These are phyloP conservation scores for Quercus lobata DNA, from an alignment of 331 rosid species.

Conservation along the genomic window DNA sequence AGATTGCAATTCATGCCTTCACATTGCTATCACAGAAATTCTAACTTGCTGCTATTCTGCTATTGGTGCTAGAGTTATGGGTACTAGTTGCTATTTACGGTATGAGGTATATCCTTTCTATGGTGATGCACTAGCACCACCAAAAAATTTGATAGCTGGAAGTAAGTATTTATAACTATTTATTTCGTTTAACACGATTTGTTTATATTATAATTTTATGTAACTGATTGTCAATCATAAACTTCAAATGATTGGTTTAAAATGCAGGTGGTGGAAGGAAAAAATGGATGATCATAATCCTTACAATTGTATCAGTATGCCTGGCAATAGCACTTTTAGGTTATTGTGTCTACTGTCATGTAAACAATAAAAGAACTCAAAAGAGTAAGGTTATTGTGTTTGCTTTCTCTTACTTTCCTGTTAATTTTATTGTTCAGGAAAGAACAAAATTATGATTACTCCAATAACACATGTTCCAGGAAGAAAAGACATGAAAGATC, in stretches of 20 bases:
- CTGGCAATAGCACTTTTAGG: conserved; percentile 21
- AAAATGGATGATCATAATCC: conserved; percentile 21
- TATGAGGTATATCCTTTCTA: conserved; percentile 47
- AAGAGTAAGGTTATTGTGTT: conserved; percentile 17
- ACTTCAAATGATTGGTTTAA: background rate
- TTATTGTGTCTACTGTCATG: conserved; percentile 12
- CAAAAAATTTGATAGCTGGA: conserved; percentile 1
- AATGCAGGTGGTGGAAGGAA: conserved; percentile 34
- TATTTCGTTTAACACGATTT: background rate
- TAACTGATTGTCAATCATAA: background rate
- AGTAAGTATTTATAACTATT: conserved; percentile 22
- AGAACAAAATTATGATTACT: background rate
- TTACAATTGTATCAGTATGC: conserved; percentile 13
- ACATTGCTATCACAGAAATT: conserved; percentile 23
- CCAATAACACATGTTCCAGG: background rate
- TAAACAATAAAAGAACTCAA: conserved; percentile 13
- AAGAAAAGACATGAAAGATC: background rate
- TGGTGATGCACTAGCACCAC: conserved; percentile 7
- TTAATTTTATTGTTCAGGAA: background rate
- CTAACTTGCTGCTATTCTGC: conserved; percentile 28
- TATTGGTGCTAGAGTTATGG: conserved; percentile 54
- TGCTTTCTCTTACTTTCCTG: background rate
- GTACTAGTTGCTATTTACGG: conserved; percentile 55
- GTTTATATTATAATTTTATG: too few species aligned
- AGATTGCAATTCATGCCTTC: conserved; percentile 45